Evolutionary conservation across 306 rosid genomes (phyloP).

Genomic region (Ziziphus jujuba): DNA sequence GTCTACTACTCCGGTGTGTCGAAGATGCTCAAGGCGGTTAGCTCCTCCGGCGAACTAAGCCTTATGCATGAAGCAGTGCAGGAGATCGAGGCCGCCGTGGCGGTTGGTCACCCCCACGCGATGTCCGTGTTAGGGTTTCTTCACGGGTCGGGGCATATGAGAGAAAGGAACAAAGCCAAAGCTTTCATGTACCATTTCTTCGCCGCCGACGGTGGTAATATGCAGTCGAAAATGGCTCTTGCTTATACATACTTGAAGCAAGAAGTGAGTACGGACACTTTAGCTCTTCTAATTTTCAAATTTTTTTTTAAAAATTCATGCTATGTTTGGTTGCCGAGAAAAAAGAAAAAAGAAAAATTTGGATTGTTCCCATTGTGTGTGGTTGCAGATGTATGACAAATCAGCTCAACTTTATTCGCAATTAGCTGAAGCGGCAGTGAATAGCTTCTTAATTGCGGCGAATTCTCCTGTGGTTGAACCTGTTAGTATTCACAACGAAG

Average conservation of each 20-base stretch:
- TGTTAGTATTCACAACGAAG: constrained; percentile 81
- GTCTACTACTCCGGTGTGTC: constrained; percentile 55
- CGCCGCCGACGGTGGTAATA: constrained; percentile 72
- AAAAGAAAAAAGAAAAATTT: not conserved
- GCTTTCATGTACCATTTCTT: constrained; percentile 74
- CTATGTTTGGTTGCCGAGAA: constrained; percentile 19
- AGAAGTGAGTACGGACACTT: constrained; percentile 64
- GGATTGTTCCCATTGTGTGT: not conserved
- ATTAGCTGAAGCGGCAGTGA: constrained; percentile 86
- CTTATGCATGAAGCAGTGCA: constrained; percentile 57
- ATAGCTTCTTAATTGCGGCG: constrained; percentile 77
- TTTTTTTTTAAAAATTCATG: not conserved
- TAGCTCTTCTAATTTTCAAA: not conserved
- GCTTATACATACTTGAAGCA: constrained; percentile 86
- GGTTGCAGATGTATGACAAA: constrained; percentile 73
- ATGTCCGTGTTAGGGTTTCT: constrained; percentile 82
- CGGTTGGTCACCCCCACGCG: constrained; percentile 56
- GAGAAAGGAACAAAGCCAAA: constrained; percentile 65
- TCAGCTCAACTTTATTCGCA: constrained; percentile 82
- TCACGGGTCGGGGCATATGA: constrained; percentile 64
- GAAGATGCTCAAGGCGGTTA: constrained; percentile 52
- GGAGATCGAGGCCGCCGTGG: constrained; percentile 57
- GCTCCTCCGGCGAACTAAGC: constrained; percentile 51
- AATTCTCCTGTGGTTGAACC: constrained; percentile 91
- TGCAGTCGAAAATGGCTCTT: constrained; percentile 95